Conservation (phyloP, 179 eudicot genomes). For the Actinidia polygama region DNA sequence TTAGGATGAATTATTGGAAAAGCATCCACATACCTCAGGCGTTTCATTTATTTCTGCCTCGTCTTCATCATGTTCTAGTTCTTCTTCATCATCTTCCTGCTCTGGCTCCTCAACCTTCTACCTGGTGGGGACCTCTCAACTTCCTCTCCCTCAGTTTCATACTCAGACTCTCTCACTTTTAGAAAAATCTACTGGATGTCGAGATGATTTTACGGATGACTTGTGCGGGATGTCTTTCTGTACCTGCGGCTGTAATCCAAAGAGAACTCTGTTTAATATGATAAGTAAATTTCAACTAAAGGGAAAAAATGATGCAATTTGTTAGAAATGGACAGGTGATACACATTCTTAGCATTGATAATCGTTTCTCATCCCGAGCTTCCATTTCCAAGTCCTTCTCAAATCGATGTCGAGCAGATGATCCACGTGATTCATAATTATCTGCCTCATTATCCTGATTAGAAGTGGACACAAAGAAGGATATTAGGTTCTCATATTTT, state of each 20-base stretch:
- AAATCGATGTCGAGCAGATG: constrained; percentile 69
- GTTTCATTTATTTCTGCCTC: constrained; percentile 61
- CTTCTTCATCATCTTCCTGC: constrained; percentile 71
- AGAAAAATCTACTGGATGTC: constrained; percentile 76
- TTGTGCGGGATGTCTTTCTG: constrained; percentile 68
- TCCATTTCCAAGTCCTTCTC: constrained; percentile 91
- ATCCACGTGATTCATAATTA: constrained; percentile 72
- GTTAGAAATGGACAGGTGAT: not conserved
- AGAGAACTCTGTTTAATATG: not conserved
- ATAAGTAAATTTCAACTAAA: not conserved
- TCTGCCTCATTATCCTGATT: constrained; percentile 81
- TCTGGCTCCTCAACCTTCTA: constrained; percentile 67
- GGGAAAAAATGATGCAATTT: not conserved
- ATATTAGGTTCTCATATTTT: not conserved
- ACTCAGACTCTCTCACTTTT: no score
- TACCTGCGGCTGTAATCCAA: constrained; percentile 42
- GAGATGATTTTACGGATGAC: constrained; percentile 63
- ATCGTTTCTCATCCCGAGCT: constrained; percentile 97
- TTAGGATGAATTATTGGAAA: not conserved
- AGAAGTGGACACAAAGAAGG: constrained; percentile 1
- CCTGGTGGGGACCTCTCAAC: constrained; percentile 80
- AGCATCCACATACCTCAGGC: constrained; percentile 62
- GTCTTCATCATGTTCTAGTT: constrained; percentile 58
- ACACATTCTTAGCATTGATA: constrained; percentile 86
- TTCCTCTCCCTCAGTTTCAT: constrained; percentile 86